Conservation (phyloP, 192 early-diverging fungal species). For the Rhizophagus clarus region DNA sequence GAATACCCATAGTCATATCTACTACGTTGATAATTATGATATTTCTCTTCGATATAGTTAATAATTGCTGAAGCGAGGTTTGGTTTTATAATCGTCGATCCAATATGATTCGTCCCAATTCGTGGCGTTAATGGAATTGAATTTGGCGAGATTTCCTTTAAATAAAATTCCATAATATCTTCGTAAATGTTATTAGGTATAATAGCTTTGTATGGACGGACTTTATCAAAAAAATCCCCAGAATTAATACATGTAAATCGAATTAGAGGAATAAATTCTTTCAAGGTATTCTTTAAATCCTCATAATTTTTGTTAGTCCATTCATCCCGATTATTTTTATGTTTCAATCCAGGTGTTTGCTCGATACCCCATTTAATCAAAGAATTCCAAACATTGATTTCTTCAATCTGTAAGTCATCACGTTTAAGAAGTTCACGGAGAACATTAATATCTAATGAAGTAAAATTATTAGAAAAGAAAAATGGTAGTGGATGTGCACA, state of each 20-base stretch:
- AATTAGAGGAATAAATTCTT: background rate
- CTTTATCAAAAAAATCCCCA: background rate
- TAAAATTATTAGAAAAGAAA: conserved; percentile 10
- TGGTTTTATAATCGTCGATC: background rate
- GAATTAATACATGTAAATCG: background rate
- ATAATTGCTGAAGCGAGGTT: background rate
- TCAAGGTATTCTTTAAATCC: background rate
- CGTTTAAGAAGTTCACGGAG: no score
- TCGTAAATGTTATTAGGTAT: background rate
- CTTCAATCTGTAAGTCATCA: no score
- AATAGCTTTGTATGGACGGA: background rate
- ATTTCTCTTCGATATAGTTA: background rate
- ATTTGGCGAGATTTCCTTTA: no score
- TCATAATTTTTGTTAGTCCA: background rate
- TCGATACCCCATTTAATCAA: no score
- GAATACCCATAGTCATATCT: no score
- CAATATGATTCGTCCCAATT: background rate
- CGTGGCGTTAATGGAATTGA: no score
- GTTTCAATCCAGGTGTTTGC: background rate
- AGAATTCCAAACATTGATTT: no score
- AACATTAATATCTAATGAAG: no score
- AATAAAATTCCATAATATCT: no score
- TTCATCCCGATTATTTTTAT: background rate
- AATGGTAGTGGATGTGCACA: conserved; percentile 3
- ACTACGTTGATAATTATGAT: background rate